phyloP scores from a whole-genome alignment of 352 stramenopile species.

The Phytophthora sp. region DNA sequence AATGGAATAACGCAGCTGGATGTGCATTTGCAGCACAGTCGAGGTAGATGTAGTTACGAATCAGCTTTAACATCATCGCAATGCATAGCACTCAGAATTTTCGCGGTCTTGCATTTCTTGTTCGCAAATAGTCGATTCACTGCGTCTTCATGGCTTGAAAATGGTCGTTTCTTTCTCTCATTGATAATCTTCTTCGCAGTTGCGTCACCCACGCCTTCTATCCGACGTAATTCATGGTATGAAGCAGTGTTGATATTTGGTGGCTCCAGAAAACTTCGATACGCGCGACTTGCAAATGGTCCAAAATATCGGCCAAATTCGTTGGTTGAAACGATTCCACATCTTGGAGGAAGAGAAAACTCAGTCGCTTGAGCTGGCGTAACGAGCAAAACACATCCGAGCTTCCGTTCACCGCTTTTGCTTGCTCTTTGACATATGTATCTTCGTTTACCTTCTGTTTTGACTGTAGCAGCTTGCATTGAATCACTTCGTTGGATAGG shows the following conservation, averaged over 20 bases:
- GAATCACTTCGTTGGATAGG: constrained; percentile 16
- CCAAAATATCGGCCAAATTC: constrained; percentile 22
- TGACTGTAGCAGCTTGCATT: not conserved
- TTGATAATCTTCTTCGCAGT: not conserved
- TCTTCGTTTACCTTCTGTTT: not conserved
- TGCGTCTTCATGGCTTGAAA: constrained; percentile 3
- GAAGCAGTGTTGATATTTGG: constrained; percentile 8
- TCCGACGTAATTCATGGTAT: not conserved
- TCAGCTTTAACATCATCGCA: not conserved
- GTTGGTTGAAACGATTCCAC: constrained; percentile 7
- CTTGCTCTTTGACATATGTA: not conserved
- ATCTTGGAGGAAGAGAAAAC: constrained; percentile 11
- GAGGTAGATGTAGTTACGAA: no score
- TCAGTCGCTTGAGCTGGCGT: not conserved
- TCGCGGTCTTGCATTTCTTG: constrained; percentile 1
- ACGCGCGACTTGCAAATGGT: constrained; percentile 19
- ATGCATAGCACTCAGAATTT: not conserved
- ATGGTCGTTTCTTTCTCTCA: not conserved
- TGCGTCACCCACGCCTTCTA: constrained; percentile 1
- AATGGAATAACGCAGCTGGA: no score
- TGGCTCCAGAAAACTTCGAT: constrained; percentile 4
- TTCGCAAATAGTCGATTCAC: not conserved
- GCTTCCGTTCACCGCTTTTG: not conserved
- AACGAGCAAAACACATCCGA: constrained; percentile 18
- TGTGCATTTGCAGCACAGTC: no score